phyloP scores from a whole-genome alignment of 1,139 yeast species.

The Pichia sp. region DNA sequence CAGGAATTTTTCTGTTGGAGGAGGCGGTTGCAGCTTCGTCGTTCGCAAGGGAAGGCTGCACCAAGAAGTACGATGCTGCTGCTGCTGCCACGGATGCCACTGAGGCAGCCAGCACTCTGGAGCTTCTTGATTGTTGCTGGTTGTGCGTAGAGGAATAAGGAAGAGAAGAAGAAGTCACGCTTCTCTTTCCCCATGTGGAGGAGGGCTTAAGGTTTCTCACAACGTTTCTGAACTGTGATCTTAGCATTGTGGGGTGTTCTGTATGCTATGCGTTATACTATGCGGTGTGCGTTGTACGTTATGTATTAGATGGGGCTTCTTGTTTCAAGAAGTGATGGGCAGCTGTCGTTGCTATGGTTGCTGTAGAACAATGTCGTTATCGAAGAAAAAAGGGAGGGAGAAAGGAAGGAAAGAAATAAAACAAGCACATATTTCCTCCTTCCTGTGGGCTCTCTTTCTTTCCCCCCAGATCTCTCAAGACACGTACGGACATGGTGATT shows the following conservation, averaged over 20 bases:
- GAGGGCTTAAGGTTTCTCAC: background rate
- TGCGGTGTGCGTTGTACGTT: background rate
- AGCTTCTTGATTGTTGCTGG: background rate
- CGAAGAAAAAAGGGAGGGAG: no score
- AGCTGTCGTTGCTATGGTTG: background rate
- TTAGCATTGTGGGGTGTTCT: slow-evolving; percentile 9
- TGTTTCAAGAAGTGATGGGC: background rate
- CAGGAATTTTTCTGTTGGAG: slow-evolving; percentile 18
- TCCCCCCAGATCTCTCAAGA: no score
- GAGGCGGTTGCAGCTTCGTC: slow-evolving; percentile 15
- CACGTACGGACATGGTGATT: background rate
- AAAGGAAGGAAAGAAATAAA: no score
- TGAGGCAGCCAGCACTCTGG: slow-evolving; percentile 6
- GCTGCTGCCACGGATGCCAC: slow-evolving; percentile 13
- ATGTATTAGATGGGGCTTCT: background rate
- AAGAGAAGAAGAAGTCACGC: slow-evolving; percentile 3
- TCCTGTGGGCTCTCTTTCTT: no score
- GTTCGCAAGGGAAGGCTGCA: slow-evolving; percentile 14
- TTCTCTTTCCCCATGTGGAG: slow-evolving; percentile 1
- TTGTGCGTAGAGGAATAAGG: background rate
- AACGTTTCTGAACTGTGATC: slow-evolving; percentile 14
- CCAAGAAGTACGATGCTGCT: slow-evolving; percentile 8
- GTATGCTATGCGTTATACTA: background rate
- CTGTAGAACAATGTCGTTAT: no score
- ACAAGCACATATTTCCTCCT: no score